These are phyloP conservation scores for Globisporangium polare DNA, from an alignment of 352 stramenopile genomes.

Conservation along the genomic window DNA sequence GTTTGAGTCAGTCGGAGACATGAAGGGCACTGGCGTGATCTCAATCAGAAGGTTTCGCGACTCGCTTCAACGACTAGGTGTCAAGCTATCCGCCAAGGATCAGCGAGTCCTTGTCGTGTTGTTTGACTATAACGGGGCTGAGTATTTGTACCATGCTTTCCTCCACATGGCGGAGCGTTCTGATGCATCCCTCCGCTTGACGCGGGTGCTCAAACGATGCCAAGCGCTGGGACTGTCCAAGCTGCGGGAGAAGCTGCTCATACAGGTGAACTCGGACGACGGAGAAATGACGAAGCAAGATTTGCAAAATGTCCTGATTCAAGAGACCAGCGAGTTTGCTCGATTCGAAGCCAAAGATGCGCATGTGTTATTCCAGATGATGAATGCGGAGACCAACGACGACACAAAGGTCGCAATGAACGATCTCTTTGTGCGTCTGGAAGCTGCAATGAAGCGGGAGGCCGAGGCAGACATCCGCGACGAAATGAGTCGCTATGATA, in stretches of 20 bases:
- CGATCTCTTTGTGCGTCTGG: conserved; percentile 29
- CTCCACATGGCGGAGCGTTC: conserved; percentile 31
- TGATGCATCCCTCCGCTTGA: conserved; percentile 19
- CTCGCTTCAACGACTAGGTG: conserved; percentile 26
- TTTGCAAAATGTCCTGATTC: conserved; percentile 37
- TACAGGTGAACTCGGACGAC: conserved; percentile 32
- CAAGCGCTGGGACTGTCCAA: conserved; percentile 30
- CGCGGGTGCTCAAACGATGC: conserved; percentile 29
- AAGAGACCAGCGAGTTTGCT: conserved; percentile 19
- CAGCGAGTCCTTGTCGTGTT: conserved; percentile 43
- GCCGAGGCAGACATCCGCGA: conserved; percentile 2
- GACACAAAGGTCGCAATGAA: conserved; percentile 30
- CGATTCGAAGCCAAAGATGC: conserved; percentile 38
- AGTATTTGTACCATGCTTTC: conserved; percentile 51
- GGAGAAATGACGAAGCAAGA: conserved; percentile 35
- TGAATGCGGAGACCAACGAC: conserved; percentile 8
- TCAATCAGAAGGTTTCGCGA: conserved; percentile 47
- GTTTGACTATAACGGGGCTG: conserved; percentile 42
- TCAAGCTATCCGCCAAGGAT: conserved; percentile 35
- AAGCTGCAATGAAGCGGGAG: conserved; percentile 22
- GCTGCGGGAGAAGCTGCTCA: conserved; percentile 37
- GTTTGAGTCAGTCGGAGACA: conserved; percentile 42
- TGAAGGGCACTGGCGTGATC: conserved; percentile 36
- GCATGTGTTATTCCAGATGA: conserved; percentile 32
- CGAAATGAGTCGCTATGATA: conserved; percentile 37